Percentiles rank a stretch among this genome's conserved stretches.
Evolutionary conservation across 2,329 filamentous ascomycete genomes (phyloP).

Genomic region (Gyromitra esculenta): DNA sequence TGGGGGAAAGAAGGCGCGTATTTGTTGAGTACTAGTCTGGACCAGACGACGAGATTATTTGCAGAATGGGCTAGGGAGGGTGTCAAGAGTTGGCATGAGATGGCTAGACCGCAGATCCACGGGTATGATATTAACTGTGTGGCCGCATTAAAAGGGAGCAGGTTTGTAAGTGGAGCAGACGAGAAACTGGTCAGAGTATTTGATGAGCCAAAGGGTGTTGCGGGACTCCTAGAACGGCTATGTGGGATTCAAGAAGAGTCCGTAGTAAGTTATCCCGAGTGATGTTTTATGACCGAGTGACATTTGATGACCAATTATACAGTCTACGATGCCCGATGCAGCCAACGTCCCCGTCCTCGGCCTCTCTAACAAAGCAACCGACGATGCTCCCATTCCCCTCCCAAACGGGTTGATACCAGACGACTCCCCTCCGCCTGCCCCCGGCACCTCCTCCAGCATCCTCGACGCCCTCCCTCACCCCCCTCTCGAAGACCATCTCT

Average conservation of each 20-base stretch:
- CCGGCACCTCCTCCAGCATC: slow-evolving; percentile 63
- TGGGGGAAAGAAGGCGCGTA: slow-evolving; percentile 87
- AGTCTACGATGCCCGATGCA: slow-evolving; percentile 74
- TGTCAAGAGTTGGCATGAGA: slow-evolving; percentile 84
- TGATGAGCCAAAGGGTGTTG: slow-evolving; percentile 84
- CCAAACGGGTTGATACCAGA: slow-evolving; percentile 61
- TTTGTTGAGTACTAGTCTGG: slow-evolving; percentile 81
- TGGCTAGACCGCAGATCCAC: slow-evolving; percentile 94
- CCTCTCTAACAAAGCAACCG: slow-evolving; percentile 92
- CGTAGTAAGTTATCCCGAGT: slow-evolving; percentile 17
- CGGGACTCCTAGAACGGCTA: slow-evolving; percentile 74
- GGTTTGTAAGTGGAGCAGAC: slow-evolving; percentile 93
- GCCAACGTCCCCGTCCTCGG: slow-evolving; percentile 95
- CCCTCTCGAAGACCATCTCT: slow-evolving; percentile 87
- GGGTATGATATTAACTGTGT: slow-evolving; percentile 98
- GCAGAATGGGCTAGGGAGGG: slow-evolving; percentile 73
- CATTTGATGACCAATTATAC: slow-evolving; percentile 54
- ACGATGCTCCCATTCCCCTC: slow-evolving; percentile 66
- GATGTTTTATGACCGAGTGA: slow-evolving; percentile 31
- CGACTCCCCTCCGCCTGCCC: slow-evolving; percentile 66
- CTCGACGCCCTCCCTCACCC: slow-evolving; percentile 65
- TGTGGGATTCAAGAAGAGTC: slow-evolving; percentile 67
- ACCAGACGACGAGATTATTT: slow-evolving; percentile 92
- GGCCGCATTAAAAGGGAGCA: slow-evolving; percentile 74
- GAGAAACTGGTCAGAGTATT: slow-evolving; percentile 99